Evolutionary conservation across 768 basidiomycete genomes (phyloP).

Genomic region (Panellus pusillus): DNA sequence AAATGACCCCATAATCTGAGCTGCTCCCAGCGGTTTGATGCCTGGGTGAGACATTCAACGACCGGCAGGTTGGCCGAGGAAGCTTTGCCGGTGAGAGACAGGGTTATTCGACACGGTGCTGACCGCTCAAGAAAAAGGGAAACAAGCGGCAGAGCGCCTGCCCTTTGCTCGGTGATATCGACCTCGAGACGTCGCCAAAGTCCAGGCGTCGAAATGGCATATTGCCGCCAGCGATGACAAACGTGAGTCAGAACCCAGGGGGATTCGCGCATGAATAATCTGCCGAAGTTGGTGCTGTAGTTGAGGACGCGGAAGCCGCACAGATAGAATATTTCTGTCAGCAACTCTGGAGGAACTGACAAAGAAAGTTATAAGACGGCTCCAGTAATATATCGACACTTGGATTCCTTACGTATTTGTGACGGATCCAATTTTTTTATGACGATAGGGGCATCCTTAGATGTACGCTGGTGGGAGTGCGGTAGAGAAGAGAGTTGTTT

Average conservation of each 20-base stretch:
- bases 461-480: too few species aligned
- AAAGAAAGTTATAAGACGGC: background rate
- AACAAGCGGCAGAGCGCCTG: background rate
- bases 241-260: constrained; percentile 12
- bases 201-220: background rate
- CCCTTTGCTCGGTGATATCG: background rate
- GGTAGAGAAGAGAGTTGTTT: too few species aligned
- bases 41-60: background rate
- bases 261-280: background rate
- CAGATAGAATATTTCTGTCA: constrained; percentile 1
- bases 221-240: background rate
- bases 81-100: background rate
- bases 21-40: constrained; percentile 9
- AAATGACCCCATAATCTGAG: background rate
- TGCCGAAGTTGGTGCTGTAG: too few species aligned
- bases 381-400: background rate
- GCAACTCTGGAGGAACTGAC: constrained; percentile 5
- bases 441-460: too few species aligned
- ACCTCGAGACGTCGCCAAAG: constrained; percentile 6
- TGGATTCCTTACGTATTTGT: too few species aligned
- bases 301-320: background rate
- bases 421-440: too few species aligned
- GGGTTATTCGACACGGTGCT: background rate
- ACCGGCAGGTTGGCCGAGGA: background rate
- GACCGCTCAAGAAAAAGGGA: constrained; percentile 6